Evolutionary conservation across 805 yeast genomes (phyloP).

Genomic region (Starmerella ratchasimensis): DNA sequence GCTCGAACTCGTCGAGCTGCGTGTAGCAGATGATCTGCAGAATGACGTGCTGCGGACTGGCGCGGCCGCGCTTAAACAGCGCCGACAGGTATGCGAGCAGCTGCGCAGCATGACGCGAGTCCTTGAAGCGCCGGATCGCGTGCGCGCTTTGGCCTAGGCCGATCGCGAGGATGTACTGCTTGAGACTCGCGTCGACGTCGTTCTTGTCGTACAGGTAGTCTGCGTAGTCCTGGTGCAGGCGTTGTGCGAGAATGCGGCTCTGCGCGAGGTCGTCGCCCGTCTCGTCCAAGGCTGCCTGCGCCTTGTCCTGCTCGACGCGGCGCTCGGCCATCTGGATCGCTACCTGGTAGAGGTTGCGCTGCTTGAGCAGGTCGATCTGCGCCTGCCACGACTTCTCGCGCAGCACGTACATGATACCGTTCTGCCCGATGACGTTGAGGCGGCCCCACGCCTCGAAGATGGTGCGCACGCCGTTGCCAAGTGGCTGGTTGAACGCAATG

Average conservation of each 20-base stretch:
- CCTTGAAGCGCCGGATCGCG: conserved; percentile 65
- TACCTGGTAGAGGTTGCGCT: conserved; percentile 53
- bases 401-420: conserved; percentile 58
- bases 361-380: conserved; percentile 53
- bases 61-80: conserved; percentile 39
- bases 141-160: conserved; percentile 51
- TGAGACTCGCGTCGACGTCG: conserved; percentile 54
- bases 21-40: conserved; percentile 66
- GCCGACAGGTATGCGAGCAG: conserved; percentile 51
- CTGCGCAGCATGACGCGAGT: conserved; percentile 53
- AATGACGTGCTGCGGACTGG: conserved; percentile 73
- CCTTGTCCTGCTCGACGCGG: not conserved
- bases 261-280: too few species aligned
- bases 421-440: conserved; percentile 50
- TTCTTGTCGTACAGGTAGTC: conserved; percentile 56
- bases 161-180: conserved; percentile 54
- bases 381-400: conserved; percentile 54
- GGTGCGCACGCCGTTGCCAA: conserved; percentile 47
- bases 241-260: conserved; percentile 14
- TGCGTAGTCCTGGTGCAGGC: conserved; percentile 42
- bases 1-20: conserved; percentile 43
- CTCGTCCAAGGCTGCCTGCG: not conserved
- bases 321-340: conserved; percentile 53
- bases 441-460: conserved; percentile 45
- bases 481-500: conserved; percentile 51